Percentiles rank a stretch among this genome's conserved stretches.
phyloP scores from a whole-genome alignment of 257 asterid species.

The Ehretia macrophylla region DNA sequence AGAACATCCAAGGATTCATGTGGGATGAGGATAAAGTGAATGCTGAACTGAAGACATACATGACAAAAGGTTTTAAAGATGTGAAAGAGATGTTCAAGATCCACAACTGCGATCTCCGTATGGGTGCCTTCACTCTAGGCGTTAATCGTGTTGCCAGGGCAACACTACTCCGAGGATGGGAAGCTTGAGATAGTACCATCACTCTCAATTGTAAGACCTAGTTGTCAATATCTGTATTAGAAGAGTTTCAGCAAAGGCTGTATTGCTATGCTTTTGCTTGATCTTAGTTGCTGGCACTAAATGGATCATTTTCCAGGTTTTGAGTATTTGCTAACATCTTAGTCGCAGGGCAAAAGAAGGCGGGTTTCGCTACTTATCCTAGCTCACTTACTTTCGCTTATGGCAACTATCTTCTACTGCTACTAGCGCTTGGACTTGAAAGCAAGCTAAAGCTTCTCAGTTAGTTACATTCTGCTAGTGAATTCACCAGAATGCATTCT shows the following conservation, averaged over 20 bases:
- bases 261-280: neutral
- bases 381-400: too few species aligned
- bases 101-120: slow-evolving; percentile 67
- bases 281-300: neutral
- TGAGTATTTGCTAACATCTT: too few species aligned
- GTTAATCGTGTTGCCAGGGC: slow-evolving; percentile 91
- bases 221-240: too few species aligned
- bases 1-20: slow-evolving; percentile 97
- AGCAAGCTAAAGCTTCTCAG: too few species aligned
- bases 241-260: neutral
- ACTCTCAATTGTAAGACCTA: neutral
- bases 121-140: slow-evolving; percentile 93
- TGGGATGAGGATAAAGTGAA: slow-evolving; percentile 95
- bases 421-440: too few species aligned
- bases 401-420: too few species aligned
- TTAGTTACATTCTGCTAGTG: too few species aligned
- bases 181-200: slow-evolving; percentile 37
- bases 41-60: slow-evolving; percentile 67
- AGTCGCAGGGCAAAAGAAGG: too few species aligned
- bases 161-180: slow-evolving; percentile 93
- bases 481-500: too few species aligned
- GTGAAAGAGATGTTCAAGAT: slow-evolving; percentile 81
- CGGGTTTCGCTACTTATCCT: too few species aligned
- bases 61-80: slow-evolving; percentile 63
- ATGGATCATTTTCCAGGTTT: too few species aligned